Evolutionary conservation across 495 filamentous ascomycete genomes (phyloP), one percentile per base, ranked within the genome.

Genomic region (Penicillium cinerascens): DNA sequence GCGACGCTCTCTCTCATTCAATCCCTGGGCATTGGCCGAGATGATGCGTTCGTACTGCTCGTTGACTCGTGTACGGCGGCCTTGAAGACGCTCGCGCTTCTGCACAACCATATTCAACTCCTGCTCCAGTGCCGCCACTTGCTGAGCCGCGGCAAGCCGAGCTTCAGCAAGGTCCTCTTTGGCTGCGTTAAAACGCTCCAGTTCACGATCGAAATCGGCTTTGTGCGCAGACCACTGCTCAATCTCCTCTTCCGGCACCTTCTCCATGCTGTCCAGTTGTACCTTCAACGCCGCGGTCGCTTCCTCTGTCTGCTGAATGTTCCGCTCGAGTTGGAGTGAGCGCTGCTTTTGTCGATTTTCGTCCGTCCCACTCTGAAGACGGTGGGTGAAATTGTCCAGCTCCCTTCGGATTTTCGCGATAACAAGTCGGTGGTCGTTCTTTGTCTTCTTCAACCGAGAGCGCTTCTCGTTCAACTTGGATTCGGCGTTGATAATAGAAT

Each of bases 321-420:
- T 89, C 44, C 86, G 85, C 63, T 87, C 87, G 59, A 88, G 82
- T 54, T 87, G 84, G 48, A 87, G 77, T 33, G 87, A 80, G 57
- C 91, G 88, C 61, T 92, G 88, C 51, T 86, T 83, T 58, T 88
- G 83, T 54, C 86, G 81, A 60, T 93, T 92, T 63, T 97, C 92
- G 58, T 85, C 85, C 43, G 84, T 85, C 54, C 88, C 87, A 44
- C 88, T 83, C 35, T 85, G 86, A 9, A 78, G 59, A 78, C 80
- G 54, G 87, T 87, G 67, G 39, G 78, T 82, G 45, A 86, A 82
- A 47, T 82, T 87, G 58, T 95, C 88, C 47, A 92, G 82, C 58
- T 97, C 91, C 69, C 85, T 95, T 58, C 82, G 84, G 47, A 90
- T 67, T 27, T 81, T 77, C 40, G 86, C 83, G 53, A 87, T 72